Percentiles rank a stretch among this genome's conserved stretches.
Evolutionary conservation across 257 asterid species (phyloP).

Genomic region (Lavandula angustifolia): DNA sequence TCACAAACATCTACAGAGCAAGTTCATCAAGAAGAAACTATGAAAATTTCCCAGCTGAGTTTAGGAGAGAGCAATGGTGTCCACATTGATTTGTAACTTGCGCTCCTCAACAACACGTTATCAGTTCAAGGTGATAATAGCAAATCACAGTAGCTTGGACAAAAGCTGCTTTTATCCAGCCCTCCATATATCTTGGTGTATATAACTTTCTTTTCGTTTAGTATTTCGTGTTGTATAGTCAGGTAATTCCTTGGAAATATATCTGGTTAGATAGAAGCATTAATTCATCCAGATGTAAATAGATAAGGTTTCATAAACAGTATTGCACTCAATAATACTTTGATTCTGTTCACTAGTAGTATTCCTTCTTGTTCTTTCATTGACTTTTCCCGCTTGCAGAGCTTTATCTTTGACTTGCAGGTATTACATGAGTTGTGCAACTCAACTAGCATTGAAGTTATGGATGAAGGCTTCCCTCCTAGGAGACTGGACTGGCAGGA

Average conservation of each 20-base stretch:
- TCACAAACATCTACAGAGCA: constrained; percentile 46
- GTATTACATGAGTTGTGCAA: no score
- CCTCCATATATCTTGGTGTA: constrained; percentile 20
- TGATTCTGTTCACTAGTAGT: constrained; percentile 14
- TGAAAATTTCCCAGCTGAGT: constrained; percentile 58
- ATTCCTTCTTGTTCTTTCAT: not conserved
- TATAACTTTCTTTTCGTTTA: constrained; percentile 21
- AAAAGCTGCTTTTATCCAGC: constrained; percentile 3
- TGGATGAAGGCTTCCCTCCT: no score
- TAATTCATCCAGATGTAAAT: constrained; percentile 25
- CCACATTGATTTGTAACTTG: constrained; percentile 39
- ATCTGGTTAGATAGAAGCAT: constrained; percentile 18
- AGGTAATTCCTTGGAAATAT: constrained; percentile 12
- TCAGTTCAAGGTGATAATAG: constrained; percentile 34
- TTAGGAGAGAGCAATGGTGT: constrained; percentile 41
- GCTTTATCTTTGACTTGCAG: not conserved
- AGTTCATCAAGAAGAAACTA: constrained; percentile 45
- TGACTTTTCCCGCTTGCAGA: not conserved
- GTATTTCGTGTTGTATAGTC: constrained; percentile 33
- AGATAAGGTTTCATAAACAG: constrained; percentile 13
- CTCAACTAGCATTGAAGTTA: no score
- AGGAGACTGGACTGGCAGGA: no score
- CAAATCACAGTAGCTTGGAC: constrained; percentile 35
- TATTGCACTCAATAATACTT: constrained; percentile 20
- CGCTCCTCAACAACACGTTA: constrained; percentile 33